Evolutionary conservation across 2,329 filamentous ascomycete genomes (phyloP), one percentile per base, ranked within the genome.

Genomic region (Aspergillus cejpii): DNA sequence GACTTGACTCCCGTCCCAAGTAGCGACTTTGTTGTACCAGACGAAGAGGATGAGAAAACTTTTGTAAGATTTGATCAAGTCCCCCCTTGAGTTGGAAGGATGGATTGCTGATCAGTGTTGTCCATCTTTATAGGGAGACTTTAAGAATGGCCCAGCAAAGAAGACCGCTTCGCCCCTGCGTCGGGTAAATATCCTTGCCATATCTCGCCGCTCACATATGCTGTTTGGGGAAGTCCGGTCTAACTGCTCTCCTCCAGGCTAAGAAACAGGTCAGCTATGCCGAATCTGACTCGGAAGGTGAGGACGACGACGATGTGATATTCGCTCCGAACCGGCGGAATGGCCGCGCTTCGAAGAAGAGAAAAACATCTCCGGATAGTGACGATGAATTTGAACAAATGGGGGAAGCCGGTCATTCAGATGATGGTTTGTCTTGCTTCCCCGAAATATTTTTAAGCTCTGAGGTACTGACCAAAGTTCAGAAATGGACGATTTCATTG

Each of bases 401-500:
- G 48, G 68, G 57, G n/a, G 73, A 73, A 1, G 79, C 8, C 6
- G 62, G 54, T 21, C 58, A 61, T 38, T 67, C 65, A 4, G 67
- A 79, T 11, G 77, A 74, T 36, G 76, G 76, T 48, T 75, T 78
- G 36, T 47, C 23, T 20, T 37, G 12, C 6, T 11, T 10, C n/a
- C 12, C 11, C 7, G 14, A 28, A 17, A 21, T n/a, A n/a, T 37
- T 3, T 36, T 14, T 20, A 10, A 1, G 2, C 23, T 27, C 1
- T 38, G 20, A 19, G 5, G 15, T 34, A 21, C 41, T 51, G 27
- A 54, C 39, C n/a, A 5, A 23, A n/a, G 15, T 23, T 72, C 76
- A 68, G 87, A 92, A 43, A 80, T 94, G 71, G 87, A 84, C 49
- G 86, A 95, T 63, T 97, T 97, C 58, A 75, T 97, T 19, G 89